Evolutionary conservation across 2,329 filamentous ascomycete species (phyloP).

Genomic region (Neurospora crassa): DNA sequence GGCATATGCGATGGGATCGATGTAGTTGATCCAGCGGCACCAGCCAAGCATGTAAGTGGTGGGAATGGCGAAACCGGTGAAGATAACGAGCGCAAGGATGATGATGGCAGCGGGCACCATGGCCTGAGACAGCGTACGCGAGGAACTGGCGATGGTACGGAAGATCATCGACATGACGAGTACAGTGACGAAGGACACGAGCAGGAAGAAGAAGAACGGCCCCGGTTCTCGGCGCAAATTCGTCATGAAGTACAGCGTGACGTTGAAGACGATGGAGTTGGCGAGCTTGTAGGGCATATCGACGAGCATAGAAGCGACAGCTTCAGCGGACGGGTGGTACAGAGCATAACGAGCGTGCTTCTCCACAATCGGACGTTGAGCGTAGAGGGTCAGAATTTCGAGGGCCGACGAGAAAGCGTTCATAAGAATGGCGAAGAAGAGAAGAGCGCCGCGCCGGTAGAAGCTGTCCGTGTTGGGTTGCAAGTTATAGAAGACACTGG

Average conservation of each 20-base stretch:
- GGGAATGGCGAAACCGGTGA: constrained; percentile 60
- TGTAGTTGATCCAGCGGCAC: constrained; percentile 76
- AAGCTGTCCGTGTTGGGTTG: constrained; percentile 57
- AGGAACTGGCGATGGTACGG: constrained; percentile 68
- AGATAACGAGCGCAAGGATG: constrained; percentile 58
- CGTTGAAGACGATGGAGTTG: constrained; percentile 70
- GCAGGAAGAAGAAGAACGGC: constrained; percentile 76
- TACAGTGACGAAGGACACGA: constrained; percentile 65
- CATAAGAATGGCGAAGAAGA: constrained; percentile 83
- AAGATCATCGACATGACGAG: constrained; percentile 82
- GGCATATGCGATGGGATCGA: constrained; percentile 69
- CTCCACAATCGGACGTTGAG: constrained; percentile 84
- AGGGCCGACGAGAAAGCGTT: constrained; percentile 76
- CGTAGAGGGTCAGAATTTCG: constrained; percentile 78
- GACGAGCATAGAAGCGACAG: constrained; percentile 75
- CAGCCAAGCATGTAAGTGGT: constrained; percentile 65
- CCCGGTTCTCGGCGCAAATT: constrained; percentile 65
- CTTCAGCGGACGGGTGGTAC: constrained; percentile 83
- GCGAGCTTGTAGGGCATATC: constrained; percentile 75
- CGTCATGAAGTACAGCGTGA: constrained; percentile 79
- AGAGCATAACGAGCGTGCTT: constrained; percentile 81
- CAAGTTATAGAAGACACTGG: constrained; percentile 75
- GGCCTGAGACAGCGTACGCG: constrained; percentile 58
- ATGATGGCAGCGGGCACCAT: constrained; percentile 50
- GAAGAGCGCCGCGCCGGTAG: constrained; percentile 66